Conservation (phyloP, 2,329 filamentous ascomycete species). For the Colletotrichum tropicicola region DNA sequence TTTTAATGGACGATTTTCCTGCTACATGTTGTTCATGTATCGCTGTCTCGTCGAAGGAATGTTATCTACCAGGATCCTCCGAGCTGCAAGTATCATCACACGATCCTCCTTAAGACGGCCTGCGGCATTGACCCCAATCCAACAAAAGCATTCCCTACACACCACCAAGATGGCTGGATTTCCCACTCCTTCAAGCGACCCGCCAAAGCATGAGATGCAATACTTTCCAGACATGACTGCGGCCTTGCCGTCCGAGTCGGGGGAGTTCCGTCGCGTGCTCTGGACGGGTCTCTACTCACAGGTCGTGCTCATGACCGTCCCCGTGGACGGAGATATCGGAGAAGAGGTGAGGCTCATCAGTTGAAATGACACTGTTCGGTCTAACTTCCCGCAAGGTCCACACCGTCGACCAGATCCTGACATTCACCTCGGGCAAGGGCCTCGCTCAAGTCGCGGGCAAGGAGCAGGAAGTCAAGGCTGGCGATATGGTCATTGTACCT, state of each 20-base stretch:
- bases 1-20: too few species aligned
- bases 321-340: conserved; percentile 71
- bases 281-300: conserved; percentile 71
- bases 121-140: background rate
- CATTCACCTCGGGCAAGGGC: conserved; percentile 68
- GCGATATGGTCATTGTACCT: conserved; percentile 58
- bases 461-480: conserved; percentile 56
- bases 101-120: background rate
- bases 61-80: background rate
- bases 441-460: conserved; percentile 67
- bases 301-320: conserved; percentile 72
- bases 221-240: conserved; percentile 66
- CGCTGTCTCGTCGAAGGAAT: background rate
- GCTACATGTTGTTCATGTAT: background rate
- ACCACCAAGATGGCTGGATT: conserved; percentile 38
- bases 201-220: conserved; percentile 64
- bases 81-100: background rate
- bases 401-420: conserved; percentile 70
- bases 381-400: conserved; percentile 45
- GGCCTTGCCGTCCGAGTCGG: conserved; percentile 60
- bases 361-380: background rate
- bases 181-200: conserved; percentile 43
- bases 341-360: conserved; percentile 59
- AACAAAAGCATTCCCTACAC: background rate
- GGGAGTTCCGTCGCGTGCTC: conserved; percentile 68